Base-by-base conservation (phyloP, 768 basidiomycete genomes). In the Hygrocybe punicea region DNA sequence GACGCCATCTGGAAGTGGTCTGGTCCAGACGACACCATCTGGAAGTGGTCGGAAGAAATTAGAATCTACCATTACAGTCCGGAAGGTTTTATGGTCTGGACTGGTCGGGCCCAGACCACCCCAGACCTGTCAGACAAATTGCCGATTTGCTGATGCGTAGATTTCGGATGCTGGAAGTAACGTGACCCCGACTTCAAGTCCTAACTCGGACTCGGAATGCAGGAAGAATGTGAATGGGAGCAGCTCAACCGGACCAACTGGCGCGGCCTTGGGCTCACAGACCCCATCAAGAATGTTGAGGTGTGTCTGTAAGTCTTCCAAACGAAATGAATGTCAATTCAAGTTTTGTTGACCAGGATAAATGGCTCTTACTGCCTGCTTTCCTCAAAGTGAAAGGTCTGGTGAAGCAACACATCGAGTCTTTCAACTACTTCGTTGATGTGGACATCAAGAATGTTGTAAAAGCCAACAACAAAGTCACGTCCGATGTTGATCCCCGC, bases 371-470 rank as follows among this genome's bases (percentile, higher is more conserved):
- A 9, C 77, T 99, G 2, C 97, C 97, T 2, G 96, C 95, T 9
- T 99, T 98, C 67, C 79, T 99, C 51, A 90, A 95, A 73, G 92
- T 97, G 59, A 99, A 99, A 67, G 97, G 97, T 58, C 86, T 99
- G 13, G 97, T 99, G 59, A 98, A 98, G 76, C 97, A 98, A 69
- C 97, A 99, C 69, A 91, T 98, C 63, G 97, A 98, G 71, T 97
- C 93, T 7, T 98, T 93, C 84, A 98, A 98, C 76, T 95, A 96
- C 72, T 98, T 99, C 67, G 93, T 98, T 67, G 91, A 98, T 64
- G 87, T 90, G 42, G 97, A 98, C 68, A 90, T 99, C 69, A 95
- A 94, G 71, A 96, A 94, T 64, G 97, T 99, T 65, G 86, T 98
- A 58, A 89, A 85, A 62, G 93, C 93, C 6, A 95, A 96, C 69